Evolutionary conservation across 345 rosid genomes (phyloP), one percentile per base, ranked within the genome.

Genomic region (Carallia brachiata): DNA sequence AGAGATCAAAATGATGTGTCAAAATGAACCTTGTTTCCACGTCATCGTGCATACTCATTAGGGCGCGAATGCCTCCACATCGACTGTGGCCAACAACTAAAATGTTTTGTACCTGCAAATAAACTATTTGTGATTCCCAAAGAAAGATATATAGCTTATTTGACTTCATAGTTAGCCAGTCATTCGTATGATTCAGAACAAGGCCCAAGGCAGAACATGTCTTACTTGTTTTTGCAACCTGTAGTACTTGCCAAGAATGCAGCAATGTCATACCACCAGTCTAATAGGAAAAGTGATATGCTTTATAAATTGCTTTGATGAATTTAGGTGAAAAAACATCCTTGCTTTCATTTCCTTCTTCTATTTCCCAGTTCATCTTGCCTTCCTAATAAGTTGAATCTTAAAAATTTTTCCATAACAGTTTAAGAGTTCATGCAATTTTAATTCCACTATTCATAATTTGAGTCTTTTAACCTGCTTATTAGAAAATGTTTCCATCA

Each of bases 41-140:
- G 81, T 84, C 88, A 30, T 82, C 96, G 59, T 81, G 79, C 97
- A 92, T 87, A 69, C 91, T 78, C 99, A 96, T 92, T 61, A 96
- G 90, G 31, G 98, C 98, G 47, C 81, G 96, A 71, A 96, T 96
- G 66, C 98, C 99, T 69, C 99, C 97, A 48, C 99, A 96, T 32
- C 93, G 68, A 83, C 99, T 96, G 82, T 96, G 98, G 67, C 99
- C 99, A 67, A 89, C 59, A 17, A 96, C 86, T 67, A 96, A 83
- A 75, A 96, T 86, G 77, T 96, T 92, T 77, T 87, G 90, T 67
- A 96, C 99, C 99, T 96, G 89, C 70, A 55, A 77, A 71, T 62
- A 23, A 61, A 67, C 28, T 50, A 53, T 63, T 56, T 27, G 6
- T 6, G 13, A 57, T 65, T 44, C 52, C 36, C 56, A 54, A 19